Evolutionary conservation across 176 grass and related monocot genomes (phyloP).

Genomic region (Typha latifolia): DNA sequence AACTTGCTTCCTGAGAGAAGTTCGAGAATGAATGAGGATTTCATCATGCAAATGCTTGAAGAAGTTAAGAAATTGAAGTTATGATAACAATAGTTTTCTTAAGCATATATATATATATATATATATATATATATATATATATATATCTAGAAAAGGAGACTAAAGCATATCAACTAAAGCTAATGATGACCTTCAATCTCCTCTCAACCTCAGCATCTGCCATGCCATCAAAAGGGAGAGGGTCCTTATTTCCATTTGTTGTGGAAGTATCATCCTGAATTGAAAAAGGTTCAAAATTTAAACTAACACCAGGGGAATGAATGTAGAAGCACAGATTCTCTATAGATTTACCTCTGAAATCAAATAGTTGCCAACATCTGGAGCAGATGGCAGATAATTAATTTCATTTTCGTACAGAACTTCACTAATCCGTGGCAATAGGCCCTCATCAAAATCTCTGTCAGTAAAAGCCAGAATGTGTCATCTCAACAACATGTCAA

Average conservation of each 20-base stretch:
- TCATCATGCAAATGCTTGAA: constrained; percentile 8
- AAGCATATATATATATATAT: not conserved
- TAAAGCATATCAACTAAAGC: not conserved
- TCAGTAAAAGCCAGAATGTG: constrained; percentile 14
- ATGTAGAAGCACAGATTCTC: constrained; percentile 14
- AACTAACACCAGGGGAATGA: constrained; percentile 8
- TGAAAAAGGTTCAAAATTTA: constrained; percentile 21
- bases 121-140: not conserved
- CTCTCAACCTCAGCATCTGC: constrained; percentile 67
- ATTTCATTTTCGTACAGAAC: constrained; percentile 76
- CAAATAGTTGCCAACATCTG: constrained; percentile 91
- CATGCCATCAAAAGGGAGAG: constrained; percentile 63
- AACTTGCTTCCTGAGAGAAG: constrained; percentile 55
- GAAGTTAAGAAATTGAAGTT: constrained; percentile 9
- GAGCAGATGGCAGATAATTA: constrained; percentile 64
- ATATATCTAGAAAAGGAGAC: not conserved
- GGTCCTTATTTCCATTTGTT: constrained; percentile 48
- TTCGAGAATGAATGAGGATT: constrained; percentile 11
- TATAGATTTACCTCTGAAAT: constrained; percentile 54
- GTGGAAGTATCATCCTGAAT: constrained; percentile 56
- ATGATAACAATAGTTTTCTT: not conserved
- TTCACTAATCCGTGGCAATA: constrained; percentile 61
- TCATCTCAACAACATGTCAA: not conserved
- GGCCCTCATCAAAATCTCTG: constrained; percentile 85
- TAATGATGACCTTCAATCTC: constrained; percentile 71